Evolutionary conservation across 352 stramenopile species (phyloP), one percentile per base, ranked within the genome.

Genomic region (Phytophthora idaei): DNA sequence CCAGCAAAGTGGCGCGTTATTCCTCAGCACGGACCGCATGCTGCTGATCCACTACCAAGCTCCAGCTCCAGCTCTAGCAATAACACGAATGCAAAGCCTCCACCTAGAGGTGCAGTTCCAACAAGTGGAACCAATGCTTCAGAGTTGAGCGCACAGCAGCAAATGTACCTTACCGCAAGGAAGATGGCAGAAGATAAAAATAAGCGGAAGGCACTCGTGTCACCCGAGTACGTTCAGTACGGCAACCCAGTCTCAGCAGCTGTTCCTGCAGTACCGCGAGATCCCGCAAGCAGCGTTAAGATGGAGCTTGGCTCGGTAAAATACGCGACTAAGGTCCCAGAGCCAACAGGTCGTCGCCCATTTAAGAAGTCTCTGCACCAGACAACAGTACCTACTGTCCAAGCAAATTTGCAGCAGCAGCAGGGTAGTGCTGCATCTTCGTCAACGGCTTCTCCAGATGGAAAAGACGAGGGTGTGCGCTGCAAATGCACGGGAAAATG

Each of bases 401-500:
- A 74, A 57, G 10, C 25, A 48, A 53, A n/a, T 11, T 41, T 46
- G 48, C 57, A 64, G 46, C 46, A 71, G 36, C 56, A 57, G 49
- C 50, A 67, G 25, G 6, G 29, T 49, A 15, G 36, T 11, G 44
- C 29, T 28, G 28, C 52, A 41, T 29, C 52, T 52, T 39, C 45
- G 21, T 48, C 55, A 44, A 17, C 21, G 2, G 57, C 58, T 39
- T 55, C 32, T 6, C n/a, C 39, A 29, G 57, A 72, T 56, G 46
- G 49, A n/a, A 78, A 77, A n/a, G 72, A 82, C n/a, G 76, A 84
- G 27, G 48, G 44, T 32, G 57, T 73, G 29, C 84, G 86, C 14
- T 94, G 86, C 66, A 92, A 92, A 70, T 94, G 86, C 60, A 94
- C 84, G 4, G 86, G 86, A 41, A 94, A 92, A 70, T 94, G 86